phyloP scores from a whole-genome alignment of 352 stramenopile species.

The Albugo candida region DNA sequence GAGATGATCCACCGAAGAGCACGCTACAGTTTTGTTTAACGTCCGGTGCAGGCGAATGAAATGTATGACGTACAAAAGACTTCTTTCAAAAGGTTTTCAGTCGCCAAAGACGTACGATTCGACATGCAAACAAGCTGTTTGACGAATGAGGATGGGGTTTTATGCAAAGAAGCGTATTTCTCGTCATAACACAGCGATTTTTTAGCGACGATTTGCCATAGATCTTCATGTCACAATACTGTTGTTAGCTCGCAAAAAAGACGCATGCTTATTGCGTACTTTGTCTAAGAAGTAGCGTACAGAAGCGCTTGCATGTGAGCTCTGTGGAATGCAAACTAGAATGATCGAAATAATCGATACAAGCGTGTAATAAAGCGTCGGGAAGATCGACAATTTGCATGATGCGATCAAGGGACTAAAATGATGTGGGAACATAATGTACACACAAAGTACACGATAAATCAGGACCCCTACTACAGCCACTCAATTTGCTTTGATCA shows the following conservation, averaged over 20 bases:
- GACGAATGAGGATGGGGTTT: background rate
- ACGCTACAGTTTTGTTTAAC: constrained; percentile 3
- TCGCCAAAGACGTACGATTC: background rate
- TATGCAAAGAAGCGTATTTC: background rate
- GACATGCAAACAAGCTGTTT: background rate
- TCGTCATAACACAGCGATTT: background rate
- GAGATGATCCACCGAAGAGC: constrained; percentile 10
- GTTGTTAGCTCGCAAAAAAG: background rate
- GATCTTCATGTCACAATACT: background rate
- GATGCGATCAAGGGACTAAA: too few relatives aligned
- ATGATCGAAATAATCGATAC: background rate
- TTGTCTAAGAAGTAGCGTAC: background rate
- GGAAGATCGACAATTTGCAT: too few relatives aligned
- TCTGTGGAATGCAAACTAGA: background rate
- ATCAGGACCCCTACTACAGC: too few relatives aligned
- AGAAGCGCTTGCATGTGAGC: background rate
- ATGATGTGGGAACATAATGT: too few relatives aligned
- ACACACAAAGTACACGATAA: too few relatives aligned
- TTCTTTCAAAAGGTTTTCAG: background rate
- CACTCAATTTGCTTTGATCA: too few relatives aligned
- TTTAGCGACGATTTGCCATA: background rate
- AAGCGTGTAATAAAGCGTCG: too few relatives aligned
- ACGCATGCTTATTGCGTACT: background rate
- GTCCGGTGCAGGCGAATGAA: background rate
- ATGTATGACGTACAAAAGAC: background rate